These are phyloP conservation scores for Rhizopus stolonifer DNA, from an alignment of 371 early-diverging fungal species.

Conservation along the genomic window DNA sequence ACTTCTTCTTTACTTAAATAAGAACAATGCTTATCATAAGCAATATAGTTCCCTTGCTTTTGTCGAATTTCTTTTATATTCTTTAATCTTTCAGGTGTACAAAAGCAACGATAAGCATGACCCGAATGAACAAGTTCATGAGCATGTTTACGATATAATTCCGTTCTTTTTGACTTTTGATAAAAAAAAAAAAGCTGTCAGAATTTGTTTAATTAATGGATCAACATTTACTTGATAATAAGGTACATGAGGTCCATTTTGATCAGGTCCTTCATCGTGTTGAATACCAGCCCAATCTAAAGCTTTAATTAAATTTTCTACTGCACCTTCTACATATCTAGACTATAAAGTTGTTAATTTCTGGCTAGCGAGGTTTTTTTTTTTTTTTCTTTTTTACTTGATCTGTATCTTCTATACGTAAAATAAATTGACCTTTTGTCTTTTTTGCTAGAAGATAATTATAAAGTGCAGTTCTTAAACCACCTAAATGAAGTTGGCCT, in stretches of 20 bases:
- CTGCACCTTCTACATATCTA: constrained; percentile 79
- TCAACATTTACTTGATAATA: constrained; percentile 75
- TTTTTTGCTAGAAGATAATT: constrained; percentile 84
- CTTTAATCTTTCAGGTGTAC: constrained; percentile 73
- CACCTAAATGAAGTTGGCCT: constrained; percentile 91
- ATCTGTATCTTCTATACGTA: constrained; percentile 96
- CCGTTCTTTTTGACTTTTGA: constrained; percentile 81
- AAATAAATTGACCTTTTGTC: constrained; percentile 73
- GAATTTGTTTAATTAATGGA: too few relatives aligned
- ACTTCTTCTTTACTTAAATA: constrained; percentile 64
- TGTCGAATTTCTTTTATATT: constrained; percentile 56
- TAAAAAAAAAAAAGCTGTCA: too few relatives aligned
- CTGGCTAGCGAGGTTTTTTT: background rate
- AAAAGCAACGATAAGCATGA: constrained; percentile 92
- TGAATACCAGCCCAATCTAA: constrained; percentile 80
- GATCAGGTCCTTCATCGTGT: constrained; percentile 78
- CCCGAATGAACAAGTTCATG: constrained; percentile 68
- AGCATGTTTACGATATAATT: constrained; percentile 70
- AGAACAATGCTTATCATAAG: constrained; percentile 85
- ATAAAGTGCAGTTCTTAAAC: constrained; percentile 90
- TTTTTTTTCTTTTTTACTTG: constrained; percentile 45
- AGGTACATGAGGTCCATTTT: constrained; percentile 62
- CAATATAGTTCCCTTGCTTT: constrained; percentile 58
- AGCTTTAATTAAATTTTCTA: constrained; percentile 62
- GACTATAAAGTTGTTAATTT: constrained; percentile 41